Percentiles rank a stretch among this genome's conserved stretches.
phyloP scores from a whole-genome alignment of 768 basidiomycete species.

The Sistotremastrum suecicum region DNA sequence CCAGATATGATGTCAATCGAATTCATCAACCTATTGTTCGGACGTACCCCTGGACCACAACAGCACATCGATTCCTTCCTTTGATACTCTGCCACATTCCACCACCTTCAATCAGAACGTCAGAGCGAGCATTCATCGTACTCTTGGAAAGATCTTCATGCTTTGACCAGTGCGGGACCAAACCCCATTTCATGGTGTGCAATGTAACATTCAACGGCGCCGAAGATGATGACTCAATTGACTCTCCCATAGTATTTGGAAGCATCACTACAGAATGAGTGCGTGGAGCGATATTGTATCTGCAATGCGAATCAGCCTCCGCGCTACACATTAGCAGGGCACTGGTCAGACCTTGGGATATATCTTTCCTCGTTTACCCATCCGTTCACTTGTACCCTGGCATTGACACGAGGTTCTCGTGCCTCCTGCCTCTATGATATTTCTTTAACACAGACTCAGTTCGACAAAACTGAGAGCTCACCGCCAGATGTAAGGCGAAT shows the following conservation, averaged over 20 bases:
- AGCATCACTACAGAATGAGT: slow-evolving; percentile 37
- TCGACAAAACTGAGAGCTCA: slow-evolving; percentile 14
- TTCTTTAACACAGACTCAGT: too few relatives aligned
- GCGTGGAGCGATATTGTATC: slow-evolving; percentile 80
- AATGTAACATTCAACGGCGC: slow-evolving; percentile 30
- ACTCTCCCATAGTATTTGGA: slow-evolving; percentile 7
- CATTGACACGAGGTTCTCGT: background rate
- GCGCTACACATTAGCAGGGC: background rate
- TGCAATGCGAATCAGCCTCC: slow-evolving; percentile 17
- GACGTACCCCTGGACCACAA: slow-evolving; percentile 62
- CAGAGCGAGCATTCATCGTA: slow-evolving; percentile 84
- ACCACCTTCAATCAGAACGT: slow-evolving; percentile 58
- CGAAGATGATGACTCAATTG: slow-evolving; percentile 2
- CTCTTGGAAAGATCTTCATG: slow-evolving; percentile 56
- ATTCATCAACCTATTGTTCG: background rate
- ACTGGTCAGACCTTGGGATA: slow-evolving; percentile 19
- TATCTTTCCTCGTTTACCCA: slow-evolving; percentile 52
- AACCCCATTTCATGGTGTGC: slow-evolving; percentile 85
- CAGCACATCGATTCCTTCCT: slow-evolving; percentile 71
- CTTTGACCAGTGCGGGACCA: slow-evolving; percentile 76
- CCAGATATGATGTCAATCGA: background rate
- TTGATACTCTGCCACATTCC: slow-evolving; percentile 83
- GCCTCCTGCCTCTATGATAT: slow-evolving; percentile 13
- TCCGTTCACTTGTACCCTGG: slow-evolving; percentile 29
- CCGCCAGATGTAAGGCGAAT: slow-evolving; percentile 38